These are phyloP conservation scores for Capsicum rhomboideum DNA, from an alignment of 257 asterid species.

Conservation along the genomic window DNA sequence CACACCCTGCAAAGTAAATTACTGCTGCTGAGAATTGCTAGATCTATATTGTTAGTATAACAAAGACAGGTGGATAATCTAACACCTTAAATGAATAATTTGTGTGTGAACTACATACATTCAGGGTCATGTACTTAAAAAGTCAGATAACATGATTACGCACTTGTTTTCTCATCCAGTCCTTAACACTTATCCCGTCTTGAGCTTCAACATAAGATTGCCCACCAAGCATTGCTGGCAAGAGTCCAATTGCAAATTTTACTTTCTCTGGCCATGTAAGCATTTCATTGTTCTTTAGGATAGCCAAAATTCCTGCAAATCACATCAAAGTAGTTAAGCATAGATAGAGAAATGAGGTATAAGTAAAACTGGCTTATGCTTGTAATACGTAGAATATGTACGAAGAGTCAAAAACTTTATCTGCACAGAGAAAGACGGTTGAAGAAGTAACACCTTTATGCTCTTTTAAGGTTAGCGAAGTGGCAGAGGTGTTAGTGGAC, in stretches of 20 bases:
- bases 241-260: constrained; percentile 89
- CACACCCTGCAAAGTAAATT: constrained; percentile 52
- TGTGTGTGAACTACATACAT: not conserved
- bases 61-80: not conserved
- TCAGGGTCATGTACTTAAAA: not conserved
- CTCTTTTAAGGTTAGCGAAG: not conserved
- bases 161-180: constrained; percentile 95
- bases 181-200: constrained; percentile 84
- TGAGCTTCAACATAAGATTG: constrained; percentile 97
- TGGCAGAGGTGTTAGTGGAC: not conserved
- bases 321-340: not conserved
- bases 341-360: not conserved
- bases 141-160: constrained; percentile 10
- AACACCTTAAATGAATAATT: not conserved
- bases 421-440: not conserved
- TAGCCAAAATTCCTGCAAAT: constrained; percentile 76
- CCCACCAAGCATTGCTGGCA: constrained; percentile 97
- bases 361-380: not conserved
- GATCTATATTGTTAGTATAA: not conserved
- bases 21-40: not conserved
- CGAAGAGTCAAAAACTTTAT: not conserved
- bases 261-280: constrained; percentile 96
- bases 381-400: too few species aligned
- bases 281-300: constrained; percentile 94
- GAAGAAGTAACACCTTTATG: not conserved